Percentiles rank a stretch among this genome's conserved stretches.
Evolutionary conservation across 352 stramenopile species (phyloP).

Genomic region (Stramenopiles sp.): DNA sequence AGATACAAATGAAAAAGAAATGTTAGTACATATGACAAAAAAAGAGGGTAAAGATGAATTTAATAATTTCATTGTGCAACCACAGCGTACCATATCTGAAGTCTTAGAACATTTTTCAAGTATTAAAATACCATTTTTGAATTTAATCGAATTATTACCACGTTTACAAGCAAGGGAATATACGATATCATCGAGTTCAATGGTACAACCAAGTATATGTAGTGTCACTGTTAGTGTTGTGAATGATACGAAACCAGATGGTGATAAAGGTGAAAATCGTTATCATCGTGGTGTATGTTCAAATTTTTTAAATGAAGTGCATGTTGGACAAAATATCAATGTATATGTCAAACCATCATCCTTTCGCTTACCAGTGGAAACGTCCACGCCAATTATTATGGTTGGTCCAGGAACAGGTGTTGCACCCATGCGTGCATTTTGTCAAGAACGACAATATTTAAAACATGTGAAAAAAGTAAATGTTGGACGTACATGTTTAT

Average conservation of each 20-base stretch:
- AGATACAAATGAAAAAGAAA: slow-evolving; percentile 51
- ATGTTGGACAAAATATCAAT: slow-evolving; percentile 33
- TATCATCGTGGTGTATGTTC: slow-evolving; percentile 80
- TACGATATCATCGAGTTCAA: slow-evolving; percentile 85
- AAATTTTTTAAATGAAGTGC: slow-evolving; percentile 52
- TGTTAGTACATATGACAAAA: slow-evolving; percentile 60
- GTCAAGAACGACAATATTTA: slow-evolving; percentile 67
- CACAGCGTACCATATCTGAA: slow-evolving; percentile 70
- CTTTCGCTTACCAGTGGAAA: slow-evolving; percentile 69
- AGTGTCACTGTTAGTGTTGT: slow-evolving; percentile 84
- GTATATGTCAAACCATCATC: slow-evolving; percentile 82
- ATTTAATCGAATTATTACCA: slow-evolving; percentile 73
- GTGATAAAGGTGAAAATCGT: slow-evolving; percentile 50
- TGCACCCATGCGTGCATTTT: slow-evolving; percentile 82
- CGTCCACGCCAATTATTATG: slow-evolving; percentile 70
- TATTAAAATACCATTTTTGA: slow-evolving; percentile 36
- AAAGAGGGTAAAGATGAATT: slow-evolving; percentile 67
- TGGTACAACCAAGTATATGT: slow-evolving; percentile 59
- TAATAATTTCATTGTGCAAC: slow-evolving; percentile 70
- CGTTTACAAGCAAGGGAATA: slow-evolving; percentile 83
- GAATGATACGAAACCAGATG: slow-evolving; percentile 21
- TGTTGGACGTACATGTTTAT: slow-evolving; percentile 70
- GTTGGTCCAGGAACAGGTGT: slow-evolving; percentile 90
- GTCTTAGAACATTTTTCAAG: slow-evolving; percentile 66
- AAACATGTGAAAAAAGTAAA: slow-evolving; percentile 36